Evolutionary conservation across 176 grass and related monocot species (phyloP).

Genomic region (Triticum turgidum): DNA sequence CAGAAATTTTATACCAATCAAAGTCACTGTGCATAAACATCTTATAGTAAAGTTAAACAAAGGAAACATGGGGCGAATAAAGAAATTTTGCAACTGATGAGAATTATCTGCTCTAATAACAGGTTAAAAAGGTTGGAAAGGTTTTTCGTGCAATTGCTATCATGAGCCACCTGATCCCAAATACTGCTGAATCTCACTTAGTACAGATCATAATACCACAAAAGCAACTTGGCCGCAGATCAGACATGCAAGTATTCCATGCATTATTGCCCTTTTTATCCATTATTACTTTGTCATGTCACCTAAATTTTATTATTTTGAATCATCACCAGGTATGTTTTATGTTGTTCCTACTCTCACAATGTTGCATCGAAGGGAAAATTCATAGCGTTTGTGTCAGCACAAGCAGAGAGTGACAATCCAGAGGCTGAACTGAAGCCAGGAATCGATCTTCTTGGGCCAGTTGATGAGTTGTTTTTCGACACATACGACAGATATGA

Average conservation of each 20-base stretch:
- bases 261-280: neutral
- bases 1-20: neutral
- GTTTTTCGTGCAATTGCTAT: conserved; percentile 90
- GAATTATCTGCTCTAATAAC: neutral
- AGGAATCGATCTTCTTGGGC: conserved; percentile 80
- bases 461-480: conserved; percentile 76
- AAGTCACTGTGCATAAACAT: neutral
- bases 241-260: conserved; percentile 77
- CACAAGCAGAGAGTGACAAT: conserved; percentile 86
- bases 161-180: conserved; percentile 92
- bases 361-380: conserved; percentile 95
- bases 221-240: conserved; percentile 88
- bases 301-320: neutral
- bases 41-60: neutral
- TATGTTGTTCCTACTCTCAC: conserved; percentile 91
- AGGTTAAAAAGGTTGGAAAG: conserved; percentile 84
- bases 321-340: conserved; percentile 57
- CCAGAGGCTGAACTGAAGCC: conserved; percentile 65
- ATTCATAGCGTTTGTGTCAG: conserved; percentile 85
- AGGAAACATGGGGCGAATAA: neutral
- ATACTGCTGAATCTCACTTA: conserved; percentile 82
- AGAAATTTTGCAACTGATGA: neutral
- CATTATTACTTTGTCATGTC: neutral
- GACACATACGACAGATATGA: conserved; percentile 86
- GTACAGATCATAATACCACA: conserved; percentile 94